A percentile compares a stretch with the other conserved stretches of the same genome.
These are phyloP conservation scores for Periconia macrospinosa DNA, from an alignment of 2,329 filamentous ascomycete genomes.

Conservation along the genomic window DNA sequence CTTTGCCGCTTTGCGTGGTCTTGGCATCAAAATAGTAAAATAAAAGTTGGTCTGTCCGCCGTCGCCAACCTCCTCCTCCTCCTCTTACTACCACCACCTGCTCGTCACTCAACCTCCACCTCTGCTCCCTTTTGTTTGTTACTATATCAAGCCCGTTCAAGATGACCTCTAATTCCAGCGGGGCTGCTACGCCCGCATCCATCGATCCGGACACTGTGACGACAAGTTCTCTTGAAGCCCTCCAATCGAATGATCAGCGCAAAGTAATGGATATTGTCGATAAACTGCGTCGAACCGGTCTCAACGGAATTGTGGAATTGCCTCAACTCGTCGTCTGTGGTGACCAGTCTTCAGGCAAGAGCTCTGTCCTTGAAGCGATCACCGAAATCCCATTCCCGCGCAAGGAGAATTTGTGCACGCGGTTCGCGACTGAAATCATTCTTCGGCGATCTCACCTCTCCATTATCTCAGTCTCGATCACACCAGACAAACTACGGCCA, in stretches of 20 bases:
- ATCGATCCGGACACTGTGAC: not conserved
- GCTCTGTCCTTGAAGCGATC: constrained; percentile 36
- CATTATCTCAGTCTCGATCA: constrained; percentile 40
- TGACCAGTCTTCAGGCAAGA: constrained; percentile 5
- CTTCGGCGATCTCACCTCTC: constrained; percentile 35
- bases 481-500: constrained; percentile 34
- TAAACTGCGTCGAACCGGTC: constrained; percentile 51
- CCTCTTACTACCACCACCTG: too few species aligned
- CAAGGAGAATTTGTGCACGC: constrained; percentile 60
- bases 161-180: too few species aligned
- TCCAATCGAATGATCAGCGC: constrained; percentile 49
- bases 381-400: constrained; percentile 59
- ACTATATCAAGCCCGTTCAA: too few species aligned
- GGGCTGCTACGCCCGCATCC: not conserved
- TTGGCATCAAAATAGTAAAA: too few species aligned
- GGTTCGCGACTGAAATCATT: constrained; percentile 59
- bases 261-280: constrained; percentile 56
- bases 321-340: constrained; percentile 27
- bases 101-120: too few species aligned
- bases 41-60: too few species aligned
- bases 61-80: too few species aligned
- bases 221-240: constrained; percentile 35
- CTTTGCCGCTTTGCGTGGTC: too few species aligned
- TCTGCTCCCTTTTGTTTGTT: too few species aligned
- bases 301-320: constrained; percentile 28